Percentiles rank a stretch among this genome's conserved stretches.
phyloP scores from a whole-genome alignment of 2,329 filamentous ascomycete genomes.

The Botrytis galanthina region DNA sequence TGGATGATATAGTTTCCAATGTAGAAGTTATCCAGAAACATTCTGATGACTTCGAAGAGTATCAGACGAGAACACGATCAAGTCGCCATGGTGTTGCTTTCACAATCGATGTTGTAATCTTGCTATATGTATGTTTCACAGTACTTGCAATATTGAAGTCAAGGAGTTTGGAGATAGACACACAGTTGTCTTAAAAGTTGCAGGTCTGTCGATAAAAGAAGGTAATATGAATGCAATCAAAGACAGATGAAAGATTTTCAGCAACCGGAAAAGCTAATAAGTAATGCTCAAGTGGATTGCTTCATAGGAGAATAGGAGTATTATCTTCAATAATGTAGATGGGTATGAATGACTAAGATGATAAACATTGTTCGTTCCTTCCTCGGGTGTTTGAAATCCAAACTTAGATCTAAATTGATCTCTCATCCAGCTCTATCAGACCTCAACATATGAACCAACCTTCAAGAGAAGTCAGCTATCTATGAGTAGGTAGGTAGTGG shows the following conservation, averaged over 20 bases:
- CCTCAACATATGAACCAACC: background rate
- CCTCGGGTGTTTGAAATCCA: background rate
- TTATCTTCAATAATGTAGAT: background rate
- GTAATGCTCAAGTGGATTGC: background rate
- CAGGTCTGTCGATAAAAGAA: no score
- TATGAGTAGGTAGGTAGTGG: background rate
- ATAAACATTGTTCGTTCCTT: background rate
- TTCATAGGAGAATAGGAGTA: background rate
- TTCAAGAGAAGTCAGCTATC: fast-evolving
- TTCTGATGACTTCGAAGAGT: background rate
- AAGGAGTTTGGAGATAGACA: no score
- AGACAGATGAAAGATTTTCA: background rate
- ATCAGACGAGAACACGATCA: background rate
- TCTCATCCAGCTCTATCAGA: background rate
- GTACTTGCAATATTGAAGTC: no score
- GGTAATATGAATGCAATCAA: background rate
- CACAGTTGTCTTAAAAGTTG: no score
- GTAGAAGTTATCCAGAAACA: background rate
- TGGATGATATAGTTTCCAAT: background rate
- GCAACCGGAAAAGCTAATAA: no score
- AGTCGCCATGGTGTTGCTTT: background rate
- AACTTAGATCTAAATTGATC: background rate
- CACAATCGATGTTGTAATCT: background rate
- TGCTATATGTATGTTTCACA: background rate
- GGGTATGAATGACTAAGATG: background rate